Evolutionary conservation across 2,329 filamentous ascomycete genomes (phyloP).

Genomic region (Exophiala phaeomuriformis): DNA sequence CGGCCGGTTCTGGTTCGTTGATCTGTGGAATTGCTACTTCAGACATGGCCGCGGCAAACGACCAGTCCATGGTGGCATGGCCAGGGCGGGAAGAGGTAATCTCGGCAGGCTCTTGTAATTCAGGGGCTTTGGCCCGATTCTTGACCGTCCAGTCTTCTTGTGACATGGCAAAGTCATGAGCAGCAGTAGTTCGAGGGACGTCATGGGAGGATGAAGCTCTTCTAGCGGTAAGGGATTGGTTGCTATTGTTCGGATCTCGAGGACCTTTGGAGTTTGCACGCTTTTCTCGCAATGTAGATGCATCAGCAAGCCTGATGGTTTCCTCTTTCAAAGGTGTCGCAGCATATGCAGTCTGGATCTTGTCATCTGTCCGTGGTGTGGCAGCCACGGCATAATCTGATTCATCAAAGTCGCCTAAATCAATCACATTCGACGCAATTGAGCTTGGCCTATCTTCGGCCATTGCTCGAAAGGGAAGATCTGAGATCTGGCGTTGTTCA

Average conservation of each 20-base stretch:
- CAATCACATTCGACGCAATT: conserved; percentile 43
- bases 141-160: conserved; percentile 26
- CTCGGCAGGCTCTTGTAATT: conserved; percentile 24
- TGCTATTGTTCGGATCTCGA: conserved; percentile 34
- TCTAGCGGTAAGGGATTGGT: conserved; percentile 29
- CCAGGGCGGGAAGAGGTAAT: conserved; percentile 21
- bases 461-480: conserved; percentile 44
- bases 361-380: conserved; percentile 36
- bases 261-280: conserved; percentile 42
- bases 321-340: conserved; percentile 39
- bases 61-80: conserved; percentile 31
- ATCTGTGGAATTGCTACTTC: conserved; percentile 27
- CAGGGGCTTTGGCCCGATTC: conserved; percentile 20
- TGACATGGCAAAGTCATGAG: conserved; percentile 41
- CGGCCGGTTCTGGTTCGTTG: conserved; percentile 10
- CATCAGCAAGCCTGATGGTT: conserved; percentile 44
- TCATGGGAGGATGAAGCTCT: conserved; percentile 27
- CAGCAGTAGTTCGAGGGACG: conserved; percentile 39
- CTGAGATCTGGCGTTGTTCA: conserved; percentile 43
- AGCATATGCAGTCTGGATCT: conserved; percentile 43
- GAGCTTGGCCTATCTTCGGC: conserved; percentile 35
- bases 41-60: conserved; percentile 40
- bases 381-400: conserved; percentile 47
- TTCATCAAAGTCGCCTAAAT: conserved; percentile 48
- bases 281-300: conserved; percentile 51